A percentile compares a stretch with the other conserved stretches of the same genome.
phyloP scores from a whole-genome alignment of 108 stramenopile species.

The Pseudonitzschia multiseries region DNA sequence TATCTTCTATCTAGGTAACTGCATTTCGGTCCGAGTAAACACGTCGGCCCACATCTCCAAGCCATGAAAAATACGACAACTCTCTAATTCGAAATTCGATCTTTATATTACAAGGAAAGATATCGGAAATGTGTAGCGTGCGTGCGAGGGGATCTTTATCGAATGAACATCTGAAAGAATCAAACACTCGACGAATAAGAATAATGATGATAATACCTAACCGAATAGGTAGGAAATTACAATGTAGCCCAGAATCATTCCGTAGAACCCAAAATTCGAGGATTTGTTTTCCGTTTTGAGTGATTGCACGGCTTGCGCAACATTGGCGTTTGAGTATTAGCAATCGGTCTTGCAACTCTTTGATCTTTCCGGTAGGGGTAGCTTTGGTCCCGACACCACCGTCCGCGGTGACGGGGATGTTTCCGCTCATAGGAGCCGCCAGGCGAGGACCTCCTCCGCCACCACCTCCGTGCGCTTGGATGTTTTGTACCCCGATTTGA shows the following conservation, averaged over 20 bases:
- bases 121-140: not conserved
- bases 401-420: constrained; percentile 39
- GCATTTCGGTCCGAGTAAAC: too few species aligned
- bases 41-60: too few species aligned
- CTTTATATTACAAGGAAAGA: not conserved
- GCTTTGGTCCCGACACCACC: constrained; percentile 25
- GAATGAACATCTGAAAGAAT: too few species aligned
- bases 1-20: too few species aligned
- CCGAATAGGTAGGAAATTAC: constrained; percentile 84
- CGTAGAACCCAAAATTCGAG: constrained; percentile 83
- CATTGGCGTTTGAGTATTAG: constrained; percentile 73
- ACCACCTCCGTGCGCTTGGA: constrained; percentile 60
- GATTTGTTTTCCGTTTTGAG: constrained; percentile 64
- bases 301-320: constrained; percentile 77
- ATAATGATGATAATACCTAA: not conserved
- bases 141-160: not conserved
- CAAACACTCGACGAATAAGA: too few species aligned
- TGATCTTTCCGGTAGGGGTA: constrained; percentile 88
- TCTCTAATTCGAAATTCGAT: not conserved
- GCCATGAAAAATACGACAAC: not conserved
- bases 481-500: constrained; percentile 86
- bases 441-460: constrained; percentile 47
- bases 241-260: constrained; percentile 91
- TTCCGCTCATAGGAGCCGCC: constrained; percentile 15
- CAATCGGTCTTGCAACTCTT: constrained; percentile 82